phyloP scores from a whole-genome alignment of 768 basidiomycete genomes.

The Coprinellus aureogranulatus region DNA sequence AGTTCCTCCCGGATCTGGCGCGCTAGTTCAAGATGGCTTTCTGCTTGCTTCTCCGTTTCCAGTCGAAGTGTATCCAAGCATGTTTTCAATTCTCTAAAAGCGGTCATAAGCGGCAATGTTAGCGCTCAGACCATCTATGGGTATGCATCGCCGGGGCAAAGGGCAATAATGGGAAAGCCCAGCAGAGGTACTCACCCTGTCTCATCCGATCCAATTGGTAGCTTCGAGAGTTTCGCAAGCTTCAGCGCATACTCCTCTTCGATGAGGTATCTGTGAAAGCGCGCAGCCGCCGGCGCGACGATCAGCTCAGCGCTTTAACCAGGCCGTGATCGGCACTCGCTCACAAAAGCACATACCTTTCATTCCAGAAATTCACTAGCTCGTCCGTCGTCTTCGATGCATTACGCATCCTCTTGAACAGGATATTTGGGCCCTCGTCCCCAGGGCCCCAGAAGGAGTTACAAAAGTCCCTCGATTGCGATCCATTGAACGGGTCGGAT shows the following conservation, averaged over 20 bases:
- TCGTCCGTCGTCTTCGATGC: slow-evolving; percentile 87
- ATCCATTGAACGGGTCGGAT: slow-evolving; percentile 43
- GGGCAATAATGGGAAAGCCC: slow-evolving; percentile 2
- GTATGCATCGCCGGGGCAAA: neutral
- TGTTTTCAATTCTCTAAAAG: slow-evolving; percentile 69
- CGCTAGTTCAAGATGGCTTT: slow-evolving; percentile 69
- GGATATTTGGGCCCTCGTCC: slow-evolving; percentile 84
- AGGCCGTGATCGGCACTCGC: neutral
- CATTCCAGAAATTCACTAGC: slow-evolving; percentile 84
- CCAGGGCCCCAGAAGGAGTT: slow-evolving; percentile 93
- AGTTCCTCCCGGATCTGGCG: slow-evolving; percentile 69
- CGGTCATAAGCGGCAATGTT: neutral
- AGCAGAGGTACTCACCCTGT: slow-evolving; percentile 67
- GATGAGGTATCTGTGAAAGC: slow-evolving; percentile 63
- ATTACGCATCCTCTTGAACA: slow-evolving; percentile 85
- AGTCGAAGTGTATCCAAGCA: slow-evolving; percentile 74
- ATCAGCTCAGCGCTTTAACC: neutral
- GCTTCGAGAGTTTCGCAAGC: slow-evolving; percentile 74
- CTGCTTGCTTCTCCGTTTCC: slow-evolving; percentile 82
- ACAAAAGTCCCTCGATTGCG: slow-evolving; percentile 68
- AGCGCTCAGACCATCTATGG: neutral
- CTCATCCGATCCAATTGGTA: slow-evolving; percentile 79
- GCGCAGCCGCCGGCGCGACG: neutral
- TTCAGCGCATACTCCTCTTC: slow-evolving; percentile 93
- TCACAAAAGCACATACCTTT: slow-evolving; percentile 60